These are phyloP conservation scores for Xylaria sp. DNA, from an alignment of 2,329 filamentous ascomycete genomes.

Conservation along the genomic window DNA sequence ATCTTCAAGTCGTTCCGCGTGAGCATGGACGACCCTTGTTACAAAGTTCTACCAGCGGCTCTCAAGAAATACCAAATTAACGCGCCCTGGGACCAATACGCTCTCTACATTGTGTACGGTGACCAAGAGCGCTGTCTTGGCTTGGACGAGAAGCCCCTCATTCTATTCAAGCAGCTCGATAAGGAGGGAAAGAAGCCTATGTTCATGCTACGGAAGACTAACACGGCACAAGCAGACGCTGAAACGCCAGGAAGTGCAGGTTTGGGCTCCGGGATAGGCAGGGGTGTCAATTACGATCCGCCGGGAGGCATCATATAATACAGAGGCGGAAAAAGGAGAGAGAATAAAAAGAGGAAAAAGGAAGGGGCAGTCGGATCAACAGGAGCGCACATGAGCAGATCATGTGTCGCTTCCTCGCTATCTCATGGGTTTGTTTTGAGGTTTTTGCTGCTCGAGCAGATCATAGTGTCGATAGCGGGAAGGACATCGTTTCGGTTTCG, in stretches of 20 bases:
- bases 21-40: constrained; percentile 96
- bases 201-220: constrained; percentile 91
- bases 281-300: constrained; percentile 65
- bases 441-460: constrained; percentile 1
- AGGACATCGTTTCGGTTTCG: constrained; percentile 19
- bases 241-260: constrained; percentile 67
- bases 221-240: constrained; percentile 62
- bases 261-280: constrained; percentile 56
- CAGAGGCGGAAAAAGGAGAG: not conserved
- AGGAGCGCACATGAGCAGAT: not conserved
- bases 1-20: constrained; percentile 99
- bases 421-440: constrained; percentile 7
- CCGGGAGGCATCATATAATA: constrained; percentile 69
- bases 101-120: constrained; percentile 98
- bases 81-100: constrained; percentile 96
- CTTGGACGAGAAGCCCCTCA: constrained; percentile 91
- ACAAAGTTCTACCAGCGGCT: constrained; percentile 95
- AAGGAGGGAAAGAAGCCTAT: constrained; percentile 98
- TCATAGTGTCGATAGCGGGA: constrained; percentile 1
- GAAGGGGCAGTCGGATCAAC: not conserved
- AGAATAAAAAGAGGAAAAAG: constrained; percentile 1
- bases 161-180: constrained; percentile 96
- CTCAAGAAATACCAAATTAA: constrained; percentile 99
- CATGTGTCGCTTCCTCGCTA: not conserved
- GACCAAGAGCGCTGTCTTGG: constrained; percentile 95